Evolutionary conservation across 768 basidiomycete species (phyloP), one percentile per base, ranked within the genome.

Genomic region (Mycena floridula): DNA sequence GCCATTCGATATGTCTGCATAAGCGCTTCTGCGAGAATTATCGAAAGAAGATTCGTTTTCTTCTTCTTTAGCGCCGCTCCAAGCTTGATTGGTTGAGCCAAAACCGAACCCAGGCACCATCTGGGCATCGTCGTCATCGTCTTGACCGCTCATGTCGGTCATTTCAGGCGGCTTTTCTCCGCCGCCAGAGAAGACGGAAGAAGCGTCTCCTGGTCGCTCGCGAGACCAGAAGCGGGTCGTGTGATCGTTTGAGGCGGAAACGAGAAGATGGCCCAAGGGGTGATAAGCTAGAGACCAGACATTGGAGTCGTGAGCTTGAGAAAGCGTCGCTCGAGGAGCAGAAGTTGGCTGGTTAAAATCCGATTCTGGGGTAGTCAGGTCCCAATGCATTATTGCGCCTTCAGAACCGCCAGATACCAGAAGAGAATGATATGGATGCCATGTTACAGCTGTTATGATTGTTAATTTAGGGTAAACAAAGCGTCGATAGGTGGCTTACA

Each of bases 161-260:
- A 76, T 67, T 53, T 84, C 85, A 0, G 86, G 85, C 11, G 89
- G 90, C 63, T 88, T 89, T 68, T 91, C 88, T 13, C 87, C 89
- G 5, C 85, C 87, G 7, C 79, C 84, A 0, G 79, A 79, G 61
- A 89, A 89, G 32, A 82, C 88, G 43, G 77, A 79, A n/a, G 76
- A 71, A 1, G 75, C 72, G 54, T 90, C 89, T n/a, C 89, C 88
- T 0, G 89, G 89, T 3, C 89, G 77, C 58, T 92, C 89, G 54
- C 95, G 80, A 39, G 85, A 84, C 95, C 96, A 98, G 75, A 98
- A 99, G n/a, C 94, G 80, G 5, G 95, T 96, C 5, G 96, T 97
- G 67, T 94, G 91, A 70, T 99, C 96, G 69, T 96, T 98, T n/a
- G 88, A 89, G 8, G 86, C 96, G 50, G 81, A 85, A 49, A 85